A percentile compares a stretch with the other conserved stretches of the same genome.
phyloP scores from a whole-genome alignment of 2,329 filamentous ascomycete species.

The Aureobasidium pullulans region DNA sequence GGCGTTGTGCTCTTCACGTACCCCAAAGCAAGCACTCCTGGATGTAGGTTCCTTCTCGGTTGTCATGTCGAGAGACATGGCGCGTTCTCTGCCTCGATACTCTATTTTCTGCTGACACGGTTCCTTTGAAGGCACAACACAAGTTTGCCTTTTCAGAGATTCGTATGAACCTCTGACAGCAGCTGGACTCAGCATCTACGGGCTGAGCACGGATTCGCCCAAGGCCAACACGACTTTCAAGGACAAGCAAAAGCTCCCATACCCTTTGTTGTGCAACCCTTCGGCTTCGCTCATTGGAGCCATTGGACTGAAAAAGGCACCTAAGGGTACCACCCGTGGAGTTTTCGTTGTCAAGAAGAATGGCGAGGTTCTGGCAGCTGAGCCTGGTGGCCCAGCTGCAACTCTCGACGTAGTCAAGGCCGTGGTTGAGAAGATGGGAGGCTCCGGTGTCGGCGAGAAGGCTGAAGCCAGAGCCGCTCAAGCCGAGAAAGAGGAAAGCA shows the following conservation, averaged over 20 bases:
- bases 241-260: slow-evolving; percentile 82
- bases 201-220: slow-evolving; percentile 77
- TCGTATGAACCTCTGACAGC: slow-evolving; percentile 66
- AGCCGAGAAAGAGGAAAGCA: slow-evolving; percentile 21
- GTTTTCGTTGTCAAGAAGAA: slow-evolving; percentile 66
- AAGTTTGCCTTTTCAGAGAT: slow-evolving; percentile 91
- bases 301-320: slow-evolving; percentile 81
- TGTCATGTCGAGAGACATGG: slow-evolving; percentile 14
- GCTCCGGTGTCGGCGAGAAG: slow-evolving; percentile 25
- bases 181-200: slow-evolving; percentile 79
- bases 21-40: slow-evolving; percentile 86
- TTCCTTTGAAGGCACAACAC: slow-evolving; percentile 64
- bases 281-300: slow-evolving; percentile 66
- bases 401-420: slow-evolving; percentile 72
- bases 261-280: slow-evolving; percentile 80
- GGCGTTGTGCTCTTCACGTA: slow-evolving; percentile 94
- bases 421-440: slow-evolving; percentile 49
- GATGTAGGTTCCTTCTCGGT: slow-evolving; percentile 59
- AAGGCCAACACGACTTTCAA: slow-evolving; percentile 92
- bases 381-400: slow-evolving; percentile 67
- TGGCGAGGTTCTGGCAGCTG: slow-evolving; percentile 69
- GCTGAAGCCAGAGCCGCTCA: slow-evolving; percentile 26
- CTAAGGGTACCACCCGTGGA: slow-evolving; percentile 73
- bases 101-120: neutral
- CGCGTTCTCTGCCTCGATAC: neutral